Conservation (phyloP, 805 yeast species). For the Candida tammaniensis region DNA sequence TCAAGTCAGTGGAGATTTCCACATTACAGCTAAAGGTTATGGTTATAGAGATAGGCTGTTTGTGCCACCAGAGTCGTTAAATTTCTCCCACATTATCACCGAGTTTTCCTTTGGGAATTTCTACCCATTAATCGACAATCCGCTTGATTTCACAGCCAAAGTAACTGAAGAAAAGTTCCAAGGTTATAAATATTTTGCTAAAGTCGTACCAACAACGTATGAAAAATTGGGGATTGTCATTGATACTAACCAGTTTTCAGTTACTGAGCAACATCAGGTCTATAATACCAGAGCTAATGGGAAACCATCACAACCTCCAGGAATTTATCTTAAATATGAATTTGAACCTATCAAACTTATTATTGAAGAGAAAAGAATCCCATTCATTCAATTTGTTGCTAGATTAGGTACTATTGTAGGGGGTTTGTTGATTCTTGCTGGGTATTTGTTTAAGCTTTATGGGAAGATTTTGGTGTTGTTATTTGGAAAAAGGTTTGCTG, state of each 20-base stretch:
- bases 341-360: conserved; percentile 82
- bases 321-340: conserved; percentile 78
- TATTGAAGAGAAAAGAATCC: conserved; percentile 66
- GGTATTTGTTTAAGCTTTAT: conserved; percentile 57
- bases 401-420: conserved; percentile 80
- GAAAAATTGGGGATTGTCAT: conserved; percentile 66
- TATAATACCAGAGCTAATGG: conserved; percentile 13
- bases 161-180: conserved; percentile 47
- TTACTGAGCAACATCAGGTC: conserved; percentile 48
- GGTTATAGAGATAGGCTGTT: conserved; percentile 54
- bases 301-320: conserved; percentile 51
- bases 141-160: conserved; percentile 77
- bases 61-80: conserved; percentile 50
- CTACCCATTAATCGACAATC: conserved; percentile 81
- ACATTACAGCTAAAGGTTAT: conserved; percentile 73
- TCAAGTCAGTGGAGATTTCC: conserved; percentile 81
- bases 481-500: conserved; percentile 57
- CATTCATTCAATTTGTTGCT: conserved; percentile 75
- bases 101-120: conserved; percentile 91
- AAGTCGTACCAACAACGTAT: conserved; percentile 82
- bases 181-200: conserved; percentile 62
- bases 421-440: conserved; percentile 69
- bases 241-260: conserved; percentile 84
- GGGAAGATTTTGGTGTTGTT: conserved; percentile 52
- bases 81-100: conserved; percentile 79